These are phyloP conservation scores for Penicillium concentricum DNA, from an alignment of 2,329 filamentous ascomycete species.

Conservation along the genomic window DNA sequence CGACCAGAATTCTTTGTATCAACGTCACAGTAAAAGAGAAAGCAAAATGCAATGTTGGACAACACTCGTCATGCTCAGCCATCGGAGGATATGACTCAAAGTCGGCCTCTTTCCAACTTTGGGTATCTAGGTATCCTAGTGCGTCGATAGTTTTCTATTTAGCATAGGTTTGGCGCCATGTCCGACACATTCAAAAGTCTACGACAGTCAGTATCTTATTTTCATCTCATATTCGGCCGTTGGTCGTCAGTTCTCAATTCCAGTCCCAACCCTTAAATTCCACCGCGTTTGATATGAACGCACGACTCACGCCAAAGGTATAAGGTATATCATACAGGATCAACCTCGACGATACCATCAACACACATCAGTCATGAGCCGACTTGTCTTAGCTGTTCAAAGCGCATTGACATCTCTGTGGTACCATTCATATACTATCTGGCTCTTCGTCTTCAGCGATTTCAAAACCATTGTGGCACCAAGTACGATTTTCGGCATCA, in stretches of 20 bases:
- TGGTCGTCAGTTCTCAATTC: background rate
- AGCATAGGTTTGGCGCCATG: background rate
- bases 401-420: background rate
- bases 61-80: background rate
- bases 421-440: constrained; percentile 16
- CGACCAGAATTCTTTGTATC: background rate
- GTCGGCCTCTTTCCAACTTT: background rate
- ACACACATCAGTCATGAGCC: background rate
- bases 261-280: background rate
- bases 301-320: background rate
- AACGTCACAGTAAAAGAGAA: background rate
- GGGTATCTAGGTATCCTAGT: background rate
- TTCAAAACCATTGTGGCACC: constrained; percentile 29
- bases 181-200: background rate
- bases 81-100: background rate
- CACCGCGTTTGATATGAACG: background rate
- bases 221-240: background rate
- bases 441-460: constrained; percentile 27
- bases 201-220: no score
- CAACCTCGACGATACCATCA: background rate
- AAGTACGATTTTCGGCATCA: constrained; percentile 31
- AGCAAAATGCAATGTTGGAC: background rate
- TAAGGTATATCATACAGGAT: background rate
- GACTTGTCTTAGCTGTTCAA: background rate
- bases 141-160: background rate